These are phyloP conservation scores for Leishmania major DNA, from an alignment of 208 protist species.

Conservation along the genomic window DNA sequence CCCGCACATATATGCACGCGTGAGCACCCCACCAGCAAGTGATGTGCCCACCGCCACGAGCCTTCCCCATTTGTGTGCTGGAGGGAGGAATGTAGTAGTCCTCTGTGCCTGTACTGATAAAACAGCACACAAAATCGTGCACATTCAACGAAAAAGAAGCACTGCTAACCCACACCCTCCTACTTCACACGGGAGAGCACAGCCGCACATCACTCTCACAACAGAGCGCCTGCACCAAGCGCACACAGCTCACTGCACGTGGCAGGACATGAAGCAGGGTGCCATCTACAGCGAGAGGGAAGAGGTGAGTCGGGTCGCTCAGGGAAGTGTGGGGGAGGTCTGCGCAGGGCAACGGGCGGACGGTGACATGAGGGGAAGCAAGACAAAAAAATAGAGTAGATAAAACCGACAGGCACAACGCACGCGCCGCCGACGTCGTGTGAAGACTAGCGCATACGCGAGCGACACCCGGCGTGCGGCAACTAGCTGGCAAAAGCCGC, in stretches of 20 bases:
- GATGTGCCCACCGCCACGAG: neutral
- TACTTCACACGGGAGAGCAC: neutral
- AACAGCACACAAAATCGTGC: neutral
- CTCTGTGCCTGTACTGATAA: neutral
- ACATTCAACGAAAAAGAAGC: neutral
- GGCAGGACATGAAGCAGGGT: neutral
- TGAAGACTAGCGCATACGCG: neutral
- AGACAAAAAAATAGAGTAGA: neutral
- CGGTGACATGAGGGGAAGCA: neutral
- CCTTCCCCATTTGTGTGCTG: neutral
- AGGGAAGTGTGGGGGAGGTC: neutral
- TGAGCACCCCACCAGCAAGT: no score
- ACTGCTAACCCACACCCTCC: neutral
- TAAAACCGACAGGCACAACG: neutral
- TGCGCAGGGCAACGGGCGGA: neutral
- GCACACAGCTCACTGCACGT: neutral
- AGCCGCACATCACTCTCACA: neutral
- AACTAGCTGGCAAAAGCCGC: neutral
- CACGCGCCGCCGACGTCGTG: neutral
- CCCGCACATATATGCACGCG: neutral
- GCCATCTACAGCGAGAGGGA: neutral
- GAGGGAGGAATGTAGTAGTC: neutral
- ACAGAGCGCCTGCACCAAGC: neutral
- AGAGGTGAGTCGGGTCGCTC: neutral
- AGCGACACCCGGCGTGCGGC: neutral